A percentile compares a stretch with the other conserved stretches of the same genome.
phyloP scores from a whole-genome alignment of 75 land plant genomes.

The Pinus albicaulis region DNA sequence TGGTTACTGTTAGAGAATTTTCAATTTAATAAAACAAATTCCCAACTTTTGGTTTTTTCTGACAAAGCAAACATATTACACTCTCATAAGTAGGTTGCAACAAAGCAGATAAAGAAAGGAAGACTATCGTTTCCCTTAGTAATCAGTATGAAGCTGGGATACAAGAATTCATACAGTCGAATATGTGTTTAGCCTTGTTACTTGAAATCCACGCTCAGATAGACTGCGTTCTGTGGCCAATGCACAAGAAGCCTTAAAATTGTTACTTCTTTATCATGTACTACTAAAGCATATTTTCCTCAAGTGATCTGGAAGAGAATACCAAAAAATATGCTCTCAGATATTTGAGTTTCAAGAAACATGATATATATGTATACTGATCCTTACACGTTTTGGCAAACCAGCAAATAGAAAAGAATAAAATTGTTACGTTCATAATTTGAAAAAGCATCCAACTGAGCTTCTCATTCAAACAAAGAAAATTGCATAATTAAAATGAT shows the following conservation, averaged over 20 bases:
- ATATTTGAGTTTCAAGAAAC: neutral
- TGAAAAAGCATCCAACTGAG: neutral
- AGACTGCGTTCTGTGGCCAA: slow-evolving; percentile 61
- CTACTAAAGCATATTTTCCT: neutral
- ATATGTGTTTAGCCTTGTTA: slow-evolving; percentile 86
- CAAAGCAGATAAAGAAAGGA: neutral
- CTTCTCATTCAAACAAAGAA: neutral
- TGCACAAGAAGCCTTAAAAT: neutral
- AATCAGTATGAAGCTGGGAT: neutral
- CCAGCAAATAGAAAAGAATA: neutral
- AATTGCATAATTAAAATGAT: neutral
- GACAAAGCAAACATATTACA: neutral
- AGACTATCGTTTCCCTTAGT: neutral
- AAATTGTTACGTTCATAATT: neutral
- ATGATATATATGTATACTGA: neutral
- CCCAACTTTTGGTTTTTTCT: neutral
- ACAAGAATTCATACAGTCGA: slow-evolving; percentile 57
- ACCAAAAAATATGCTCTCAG: neutral
- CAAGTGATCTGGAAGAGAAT: neutral
- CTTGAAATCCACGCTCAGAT: slow-evolving; percentile 76
- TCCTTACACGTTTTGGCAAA: neutral
- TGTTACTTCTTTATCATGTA: neutral
- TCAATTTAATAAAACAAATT: neutral
- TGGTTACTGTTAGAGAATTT: neutral
- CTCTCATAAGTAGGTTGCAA: neutral